These are phyloP conservation scores for Colletotrichum shisoi DNA, from an alignment of 2,329 filamentous ascomycete species.

Conservation along the genomic window DNA sequence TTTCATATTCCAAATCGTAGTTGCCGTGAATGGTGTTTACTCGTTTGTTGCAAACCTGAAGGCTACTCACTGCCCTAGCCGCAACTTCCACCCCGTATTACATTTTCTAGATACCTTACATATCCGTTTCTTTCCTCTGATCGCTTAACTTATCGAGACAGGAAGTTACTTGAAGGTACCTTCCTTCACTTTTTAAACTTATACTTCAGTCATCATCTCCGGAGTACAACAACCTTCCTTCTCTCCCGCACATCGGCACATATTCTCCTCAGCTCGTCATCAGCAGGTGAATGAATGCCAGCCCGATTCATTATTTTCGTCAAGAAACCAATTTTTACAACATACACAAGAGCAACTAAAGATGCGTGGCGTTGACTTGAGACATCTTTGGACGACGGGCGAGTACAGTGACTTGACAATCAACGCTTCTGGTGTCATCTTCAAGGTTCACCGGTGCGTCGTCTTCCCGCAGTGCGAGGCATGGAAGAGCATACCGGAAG, in stretches of 20 bases:
- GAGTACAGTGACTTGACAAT: conserved; percentile 2
- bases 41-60: no score
- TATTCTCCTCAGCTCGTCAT: background rate
- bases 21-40: no score
- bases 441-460: background rate
- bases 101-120: no score
- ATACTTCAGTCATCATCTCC: background rate
- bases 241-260: background rate
- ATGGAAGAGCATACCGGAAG: background rate
- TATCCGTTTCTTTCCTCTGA: no score
- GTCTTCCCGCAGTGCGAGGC: background rate
- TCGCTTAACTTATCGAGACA: background rate
- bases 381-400: background rate
- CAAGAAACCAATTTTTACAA: background rate
- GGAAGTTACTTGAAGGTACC: no score
- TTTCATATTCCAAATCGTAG: no score
- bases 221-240: background rate
- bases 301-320: no score
- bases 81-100: no score
- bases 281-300: background rate
- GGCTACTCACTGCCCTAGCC: no score
- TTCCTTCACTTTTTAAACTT: background rate
- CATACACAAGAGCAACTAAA: background rate
- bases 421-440: background rate
- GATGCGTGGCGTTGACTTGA: background rate